These are phyloP conservation scores for Ascocoryne sarcoides DNA, from an alignment of 2,329 filamentous ascomycete genomes.

Conservation along the genomic window DNA sequence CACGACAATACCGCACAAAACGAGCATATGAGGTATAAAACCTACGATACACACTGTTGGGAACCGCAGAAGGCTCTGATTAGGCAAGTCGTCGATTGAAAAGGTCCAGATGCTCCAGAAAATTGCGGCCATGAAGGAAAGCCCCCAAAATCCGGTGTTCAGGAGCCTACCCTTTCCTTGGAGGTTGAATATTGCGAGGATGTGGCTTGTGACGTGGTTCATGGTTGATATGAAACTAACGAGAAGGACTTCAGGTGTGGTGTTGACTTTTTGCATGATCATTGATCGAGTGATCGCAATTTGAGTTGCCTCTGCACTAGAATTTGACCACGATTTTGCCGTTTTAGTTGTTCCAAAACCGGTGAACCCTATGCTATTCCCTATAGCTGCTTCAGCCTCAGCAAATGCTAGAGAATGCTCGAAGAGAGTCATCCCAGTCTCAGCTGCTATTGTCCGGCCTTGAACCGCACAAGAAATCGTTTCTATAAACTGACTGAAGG, in stretches of 20 bases:
- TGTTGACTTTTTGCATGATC: slow-evolving; percentile 75
- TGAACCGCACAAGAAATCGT: slow-evolving; percentile 82
- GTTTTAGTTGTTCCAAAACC: slow-evolving; percentile 32
- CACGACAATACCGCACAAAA: slow-evolving; percentile 66
- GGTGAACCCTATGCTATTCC: slow-evolving; percentile 67
- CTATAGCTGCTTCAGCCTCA: slow-evolving; percentile 83
- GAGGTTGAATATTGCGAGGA: slow-evolving; percentile 70
- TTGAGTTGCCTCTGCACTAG: slow-evolving; percentile 27
- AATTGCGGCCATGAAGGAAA: slow-evolving; percentile 83
- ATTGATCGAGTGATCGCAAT: slow-evolving; percentile 52
- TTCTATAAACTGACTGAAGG: slow-evolving; percentile 77
- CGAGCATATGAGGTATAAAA: slow-evolving; percentile 88
- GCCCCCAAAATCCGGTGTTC: slow-evolving; percentile 82
- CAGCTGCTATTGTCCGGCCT: slow-evolving; percentile 68
- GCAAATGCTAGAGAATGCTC: slow-evolving; percentile 95
- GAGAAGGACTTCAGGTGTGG: slow-evolving; percentile 78
- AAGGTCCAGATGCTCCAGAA: slow-evolving; percentile 63
- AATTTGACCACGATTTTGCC: slow-evolving; percentile 11
- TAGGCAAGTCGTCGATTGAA: slow-evolving; percentile 49
- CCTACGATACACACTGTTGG: slow-evolving; percentile 92
- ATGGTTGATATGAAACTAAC: slow-evolving; percentile 82
- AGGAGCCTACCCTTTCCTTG: slow-evolving; percentile 73
- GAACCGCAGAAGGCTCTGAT: slow-evolving; percentile 68
- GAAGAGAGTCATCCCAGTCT: slow-evolving; percentile 93
- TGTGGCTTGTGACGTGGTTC: slow-evolving; percentile 78